These are phyloP conservation scores for Penicillium manginii DNA, from an alignment of 495 filamentous ascomycete species.

Conservation along the genomic window DNA sequence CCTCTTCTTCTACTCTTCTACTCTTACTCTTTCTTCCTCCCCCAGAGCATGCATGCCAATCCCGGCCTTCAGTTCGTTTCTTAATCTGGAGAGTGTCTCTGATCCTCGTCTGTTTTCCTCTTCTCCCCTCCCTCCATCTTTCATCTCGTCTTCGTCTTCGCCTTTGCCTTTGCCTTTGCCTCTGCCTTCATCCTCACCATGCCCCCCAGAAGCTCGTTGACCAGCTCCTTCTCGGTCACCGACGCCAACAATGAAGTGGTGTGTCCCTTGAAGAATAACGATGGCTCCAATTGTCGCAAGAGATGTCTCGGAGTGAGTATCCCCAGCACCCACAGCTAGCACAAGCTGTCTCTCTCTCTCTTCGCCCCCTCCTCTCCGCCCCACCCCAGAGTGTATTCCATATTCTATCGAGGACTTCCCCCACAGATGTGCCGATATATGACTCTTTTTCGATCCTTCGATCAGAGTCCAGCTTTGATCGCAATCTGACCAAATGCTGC, in stretches of 20 bases:
- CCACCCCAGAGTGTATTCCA: background rate
- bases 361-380: constrained; percentile 20
- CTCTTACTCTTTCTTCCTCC: no score
- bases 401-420: background rate
- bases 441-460: background rate
- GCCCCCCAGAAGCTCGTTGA: constrained; percentile 87
- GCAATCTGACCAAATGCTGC: constrained; percentile 28
- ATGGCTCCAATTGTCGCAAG: constrained; percentile 97
- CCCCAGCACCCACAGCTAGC: background rate
- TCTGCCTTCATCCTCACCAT: constrained; percentile 48
- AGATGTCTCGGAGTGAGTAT: constrained; percentile 92
- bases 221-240: constrained; percentile 88
- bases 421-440: background rate
- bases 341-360: background rate
- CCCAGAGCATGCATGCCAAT: constrained; percentile 21
- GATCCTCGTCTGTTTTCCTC: constrained; percentile 8
- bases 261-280: constrained; percentile 93
- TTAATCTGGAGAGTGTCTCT: constrained; percentile 11
- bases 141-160: constrained; percentile 11
- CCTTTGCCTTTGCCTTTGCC: constrained; percentile 2
- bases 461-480: background rate
- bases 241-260: constrained; percentile 95
- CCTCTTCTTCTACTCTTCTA: constrained; percentile 24
- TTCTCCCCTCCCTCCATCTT: constrained; percentile 8
- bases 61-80: constrained; percentile 13